A percentile compares a stretch with the other conserved stretches of the same genome.
Evolutionary conservation across 257 asterid genomes (phyloP).

Genomic region (Scutellaria baicalensis): DNA sequence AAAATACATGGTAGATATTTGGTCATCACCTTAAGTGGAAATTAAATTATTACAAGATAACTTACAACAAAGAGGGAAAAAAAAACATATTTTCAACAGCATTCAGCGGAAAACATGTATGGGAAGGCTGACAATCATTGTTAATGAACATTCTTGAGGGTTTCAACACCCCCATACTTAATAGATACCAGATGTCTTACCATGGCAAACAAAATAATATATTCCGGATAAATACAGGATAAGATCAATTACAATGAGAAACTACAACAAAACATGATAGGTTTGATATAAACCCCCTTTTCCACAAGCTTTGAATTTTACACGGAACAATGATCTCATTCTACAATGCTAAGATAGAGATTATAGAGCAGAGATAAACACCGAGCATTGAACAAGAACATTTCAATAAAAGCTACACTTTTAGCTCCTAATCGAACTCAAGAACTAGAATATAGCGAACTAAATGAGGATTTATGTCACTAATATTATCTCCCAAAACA

Average conservation of each 20-base stretch:
- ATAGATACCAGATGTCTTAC: background rate
- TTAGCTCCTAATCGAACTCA: background rate
- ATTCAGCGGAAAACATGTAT: background rate
- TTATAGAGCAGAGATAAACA: background rate
- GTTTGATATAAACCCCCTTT: background rate
- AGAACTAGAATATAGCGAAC: background rate
- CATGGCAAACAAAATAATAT: background rate
- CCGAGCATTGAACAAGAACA: background rate
- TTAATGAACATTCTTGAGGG: background rate
- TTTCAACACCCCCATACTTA: background rate
- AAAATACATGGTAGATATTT: background rate
- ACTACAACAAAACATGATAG: background rate
- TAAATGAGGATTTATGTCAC: background rate
- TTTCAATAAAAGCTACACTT: background rate
- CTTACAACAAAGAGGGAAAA: background rate
- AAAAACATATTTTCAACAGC: background rate
- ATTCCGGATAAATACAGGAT: background rate
- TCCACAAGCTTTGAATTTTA: background rate
- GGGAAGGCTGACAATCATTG: background rate
- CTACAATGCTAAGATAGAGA: background rate
- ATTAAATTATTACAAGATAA: background rate
- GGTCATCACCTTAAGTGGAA: background rate
- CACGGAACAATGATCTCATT: background rate
- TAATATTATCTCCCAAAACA: background rate
- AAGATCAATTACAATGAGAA: background rate